Percentiles rank a stretch among this genome's conserved stretches.
Evolutionary conservation across 495 filamentous ascomycete species (phyloP).

Genomic region (Bathelium albidoporum): DNA sequence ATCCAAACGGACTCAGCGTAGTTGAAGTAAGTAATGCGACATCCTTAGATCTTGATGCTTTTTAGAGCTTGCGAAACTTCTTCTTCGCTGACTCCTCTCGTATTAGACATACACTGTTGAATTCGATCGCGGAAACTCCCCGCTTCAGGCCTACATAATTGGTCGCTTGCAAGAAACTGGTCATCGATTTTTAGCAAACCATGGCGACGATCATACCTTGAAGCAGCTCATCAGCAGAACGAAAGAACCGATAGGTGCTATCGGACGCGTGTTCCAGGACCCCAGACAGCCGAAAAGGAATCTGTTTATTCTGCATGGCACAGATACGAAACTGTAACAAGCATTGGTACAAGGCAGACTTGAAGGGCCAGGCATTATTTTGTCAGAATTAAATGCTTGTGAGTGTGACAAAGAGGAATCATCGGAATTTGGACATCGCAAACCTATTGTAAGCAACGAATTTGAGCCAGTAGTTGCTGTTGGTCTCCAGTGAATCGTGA

Average conservation of each 20-base stretch:
- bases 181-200: conserved; percentile 42
- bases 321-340: conserved; percentile 20
- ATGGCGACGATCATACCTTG: conserved; percentile 35
- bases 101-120: conserved; percentile 46
- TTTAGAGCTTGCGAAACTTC: too few species aligned
- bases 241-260: conserved; percentile 33
- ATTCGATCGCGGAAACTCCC: conserved; percentile 38
- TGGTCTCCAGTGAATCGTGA: too few species aligned
- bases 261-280: conserved; percentile 28
- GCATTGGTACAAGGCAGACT: too few species aligned
- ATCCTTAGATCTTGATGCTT: too few species aligned
- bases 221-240: conserved; percentile 20
- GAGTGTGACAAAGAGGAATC: too few species aligned
- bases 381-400: too few species aligned
- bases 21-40: conserved; percentile 37
- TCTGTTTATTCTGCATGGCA: conserved; percentile 32
- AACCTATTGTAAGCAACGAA: too few species aligned
- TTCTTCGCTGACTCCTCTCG: background rate
- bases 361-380: too few species aligned
- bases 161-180: conserved; percentile 36
- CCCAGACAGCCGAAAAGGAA: conserved; percentile 27
- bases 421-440: too few species aligned
- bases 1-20: conserved; percentile 35
- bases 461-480: too few species aligned
- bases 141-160: conserved; percentile 36